These are phyloP conservation scores for Pseudogymnoascus verrucosus DNA, from an alignment of 2,329 filamentous ascomycete genomes.

Conservation along the genomic window DNA sequence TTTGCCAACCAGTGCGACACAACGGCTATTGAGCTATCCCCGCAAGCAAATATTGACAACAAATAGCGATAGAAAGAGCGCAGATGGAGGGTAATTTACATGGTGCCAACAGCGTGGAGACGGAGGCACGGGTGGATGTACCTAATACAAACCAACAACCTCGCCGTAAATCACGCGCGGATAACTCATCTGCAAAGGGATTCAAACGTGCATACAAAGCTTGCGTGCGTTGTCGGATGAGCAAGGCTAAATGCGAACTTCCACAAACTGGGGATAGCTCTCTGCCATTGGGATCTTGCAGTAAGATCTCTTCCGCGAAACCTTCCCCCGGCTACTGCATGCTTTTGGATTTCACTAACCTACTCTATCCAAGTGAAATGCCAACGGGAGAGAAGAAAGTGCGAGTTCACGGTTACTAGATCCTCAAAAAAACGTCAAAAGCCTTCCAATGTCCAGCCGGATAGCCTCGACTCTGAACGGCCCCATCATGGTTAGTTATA, in stretches of 20 bases:
- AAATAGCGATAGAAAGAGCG: not conserved
- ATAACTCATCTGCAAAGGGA: constrained; percentile 17
- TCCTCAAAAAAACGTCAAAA: constrained; percentile 28
- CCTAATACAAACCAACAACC: not conserved
- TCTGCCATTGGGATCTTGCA: constrained; percentile 34
- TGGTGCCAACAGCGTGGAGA: not conserved
- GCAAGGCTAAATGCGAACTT: constrained; percentile 43
- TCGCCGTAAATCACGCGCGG: not conserved
- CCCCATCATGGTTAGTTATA: not conserved
- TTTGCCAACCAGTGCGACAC: not conserved
- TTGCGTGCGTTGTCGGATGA: constrained; percentile 43
- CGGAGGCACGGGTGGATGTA: not conserved
- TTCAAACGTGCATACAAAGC: constrained; percentile 48
- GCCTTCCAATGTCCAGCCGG: not conserved
- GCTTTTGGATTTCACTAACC: not conserved
- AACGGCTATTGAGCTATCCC: not conserved
- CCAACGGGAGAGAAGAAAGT: constrained; percentile 41
- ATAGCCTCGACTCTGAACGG: not conserved
- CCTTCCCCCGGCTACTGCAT: not conserved
- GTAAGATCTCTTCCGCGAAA: not conserved
- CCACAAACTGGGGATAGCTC: constrained; percentile 34
- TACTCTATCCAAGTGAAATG: constrained; percentile 30
- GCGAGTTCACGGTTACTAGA: constrained; percentile 35
- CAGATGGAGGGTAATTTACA: not conserved
- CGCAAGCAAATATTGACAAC: not conserved